Percentiles rank a stretch among this genome's conserved stretches.
phyloP scores from a whole-genome alignment of 75 land plant genomes.

The Azolla pinnata region DNA sequence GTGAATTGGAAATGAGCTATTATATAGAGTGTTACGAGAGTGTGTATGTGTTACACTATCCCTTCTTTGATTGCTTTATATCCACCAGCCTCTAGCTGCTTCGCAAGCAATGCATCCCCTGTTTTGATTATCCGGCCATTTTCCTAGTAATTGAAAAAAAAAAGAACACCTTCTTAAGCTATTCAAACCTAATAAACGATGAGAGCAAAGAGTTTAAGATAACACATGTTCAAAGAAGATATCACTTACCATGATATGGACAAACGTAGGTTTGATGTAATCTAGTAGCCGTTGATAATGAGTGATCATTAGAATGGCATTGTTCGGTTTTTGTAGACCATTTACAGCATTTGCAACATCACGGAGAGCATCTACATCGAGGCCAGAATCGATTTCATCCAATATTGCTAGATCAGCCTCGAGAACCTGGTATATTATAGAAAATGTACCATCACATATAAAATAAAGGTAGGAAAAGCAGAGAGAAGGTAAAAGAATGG shows the following conservation, averaged over 20 bases:
- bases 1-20: too few relatives aligned
- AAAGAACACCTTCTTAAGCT: too few relatives aligned
- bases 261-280: slow-evolving; percentile 57
- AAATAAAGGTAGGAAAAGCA: neutral
- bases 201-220: too few relatives aligned
- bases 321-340: slow-evolving; percentile 52
- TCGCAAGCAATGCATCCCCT: slow-evolving; percentile 67
- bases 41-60: too few relatives aligned
- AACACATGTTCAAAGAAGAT: too few relatives aligned
- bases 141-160: slow-evolving; percentile 37
- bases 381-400: slow-evolving; percentile 94
- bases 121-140: slow-evolving; percentile 81
- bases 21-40: too few relatives aligned
- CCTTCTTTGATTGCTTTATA: slow-evolving; percentile 68
- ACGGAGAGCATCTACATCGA: slow-evolving; percentile 90
- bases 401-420: slow-evolving; percentile 89
- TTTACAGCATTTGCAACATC: slow-evolving; percentile 87
- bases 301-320: slow-evolving; percentile 89
- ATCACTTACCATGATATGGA: slow-evolving; percentile 90
- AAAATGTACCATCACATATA: neutral
- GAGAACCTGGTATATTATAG: slow-evolving; percentile 44
- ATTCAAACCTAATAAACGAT: too few relatives aligned
- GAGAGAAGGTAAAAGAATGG: neutral
- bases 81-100: slow-evolving; percentile 64
- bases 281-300: slow-evolving; percentile 78